These are phyloP conservation scores for Talaromyces verruculosus DNA, from an alignment of 2,329 filamentous ascomycete genomes.

Conservation along the genomic window DNA sequence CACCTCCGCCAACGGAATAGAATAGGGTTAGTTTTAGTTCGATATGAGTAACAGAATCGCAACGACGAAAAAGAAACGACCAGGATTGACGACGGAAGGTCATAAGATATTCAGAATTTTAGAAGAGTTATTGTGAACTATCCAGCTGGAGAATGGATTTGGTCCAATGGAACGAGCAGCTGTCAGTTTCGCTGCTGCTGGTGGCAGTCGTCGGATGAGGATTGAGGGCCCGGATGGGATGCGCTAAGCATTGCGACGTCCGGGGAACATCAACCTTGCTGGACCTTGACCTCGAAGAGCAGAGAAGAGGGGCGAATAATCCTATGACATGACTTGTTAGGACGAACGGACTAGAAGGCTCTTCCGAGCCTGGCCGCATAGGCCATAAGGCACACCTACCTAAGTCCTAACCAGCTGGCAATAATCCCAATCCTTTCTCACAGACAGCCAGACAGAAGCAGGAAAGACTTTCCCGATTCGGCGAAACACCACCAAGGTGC, in stretches of 20 bases:
- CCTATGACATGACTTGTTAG: background rate
- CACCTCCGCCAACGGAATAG: conserved; percentile 9
- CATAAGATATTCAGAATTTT: background rate
- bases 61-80: background rate
- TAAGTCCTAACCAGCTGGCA: background rate
- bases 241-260: conserved; percentile 13
- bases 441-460: background rate
- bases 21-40: conserved; percentile 13
- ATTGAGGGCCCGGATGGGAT: conserved; percentile 4
- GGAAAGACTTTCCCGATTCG: conserved; percentile 18
- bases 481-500: conserved; percentile 10
- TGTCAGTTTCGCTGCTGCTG: background rate
- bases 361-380: background rate
- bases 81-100: background rate
- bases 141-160: background rate
- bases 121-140: background rate
- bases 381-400: background rate
- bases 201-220: background rate
- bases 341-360: background rate
- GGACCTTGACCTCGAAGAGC: background rate
- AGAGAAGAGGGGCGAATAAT: background rate
- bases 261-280: conserved; percentile 3
- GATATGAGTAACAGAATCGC: conserved; percentile 1
- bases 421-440: background rate
- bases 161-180: conserved; percentile 2